Evolutionary conservation across 176 grass and related monocot species (phyloP), one percentile per base, ranked within the genome.

Genomic region (Olyra latifolia): DNA sequence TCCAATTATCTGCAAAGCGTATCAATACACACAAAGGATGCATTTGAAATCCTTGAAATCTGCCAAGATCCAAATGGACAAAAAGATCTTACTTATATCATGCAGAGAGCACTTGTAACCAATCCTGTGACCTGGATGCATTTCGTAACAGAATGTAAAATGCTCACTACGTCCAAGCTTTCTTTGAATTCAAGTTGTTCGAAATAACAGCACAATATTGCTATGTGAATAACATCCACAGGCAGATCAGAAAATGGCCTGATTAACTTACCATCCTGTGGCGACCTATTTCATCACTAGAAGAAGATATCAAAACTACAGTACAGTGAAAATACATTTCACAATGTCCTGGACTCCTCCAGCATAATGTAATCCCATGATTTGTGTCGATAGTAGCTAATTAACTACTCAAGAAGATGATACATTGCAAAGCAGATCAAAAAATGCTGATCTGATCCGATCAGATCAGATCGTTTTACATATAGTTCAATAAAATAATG

Each of bases 301-400:
- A 40, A 40, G 27, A 60, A 46, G 42, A 22, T 69, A 62, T 53
- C 0, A 56, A 42, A 58, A 56, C 74, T 83, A 88, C 44, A 74
- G 43, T 70, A 80, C 1, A 84, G 11, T 35, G 67, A 79, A 52
- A 50, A 79, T 60, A 83, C 75, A 84, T 69, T 61, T 52, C 43
- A 53, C 42, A 80, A 75, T 88, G 54, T 80, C 62, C 52, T 80
- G 62, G 61, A 28, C 28, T 70, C 35, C 28, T 48, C 65, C 82
- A 81, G 71, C 82, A 84, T 70, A 54, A 84, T 62, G 54, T 20
- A 76, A 85, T 64, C 7, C 71, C 20, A 77, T 19, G 28, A 89
- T 82, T 76, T 85, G 6, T 71, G 71, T 71, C n/a, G 39, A 57
- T 30, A 42, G 8, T 30, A 38, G 63, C 66, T 82, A 85, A 30